Evolutionary conservation across 495 filamentous ascomycete genomes (phyloP), one percentile per base, ranked within the genome.

Genomic region (Neurospora africana): DNA sequence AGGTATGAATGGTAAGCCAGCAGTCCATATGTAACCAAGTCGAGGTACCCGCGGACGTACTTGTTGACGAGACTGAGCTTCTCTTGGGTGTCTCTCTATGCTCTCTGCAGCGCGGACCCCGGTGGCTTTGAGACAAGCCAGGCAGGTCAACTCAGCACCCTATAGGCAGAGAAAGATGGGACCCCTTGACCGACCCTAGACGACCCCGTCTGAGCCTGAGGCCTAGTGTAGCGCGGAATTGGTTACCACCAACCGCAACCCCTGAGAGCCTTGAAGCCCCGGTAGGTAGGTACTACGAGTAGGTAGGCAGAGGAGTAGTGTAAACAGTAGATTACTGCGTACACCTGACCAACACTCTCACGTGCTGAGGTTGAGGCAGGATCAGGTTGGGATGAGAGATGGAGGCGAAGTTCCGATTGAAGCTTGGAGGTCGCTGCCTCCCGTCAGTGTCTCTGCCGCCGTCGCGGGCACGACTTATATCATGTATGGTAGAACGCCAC

Each of bases 1-100:
- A 70, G 27, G 69, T 74, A 68, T 65, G 53, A 19, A 65, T 65
- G 53, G 53, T 19, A 65, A 65, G 53, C 27, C 53, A 65, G 27
- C 53, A 35, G 53, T 65, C 53, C 53, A 33, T 27, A 61, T 17
- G n/a, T n/a, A 61, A 65, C 53, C 53, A 65, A 65, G 53, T 65
- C 27, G 27, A 65, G 53, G 53, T 65, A 65, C 53, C 53, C 53
- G 53, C 53, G 53, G 53, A 65, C 6, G 27, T 65, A 17, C 27
- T 65, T 65, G 53, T 15, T 65, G 53, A 61, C 53, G 21, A 61
- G 23, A 61, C 53, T 17, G 53, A 65, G 53, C 53, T 65, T 65
- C 53, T 33, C 53, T 33, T 65, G 53, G 27, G 53, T 65, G 53
- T 27, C 23, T 65, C 53, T 65, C 15, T 19, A 5, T 30, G 23